Percentiles rank a stretch among this genome's conserved stretches.
Evolutionary conservation across 371 early-diverging fungal genomes (phyloP).

Genomic region (Mucor indicus): DNA sequence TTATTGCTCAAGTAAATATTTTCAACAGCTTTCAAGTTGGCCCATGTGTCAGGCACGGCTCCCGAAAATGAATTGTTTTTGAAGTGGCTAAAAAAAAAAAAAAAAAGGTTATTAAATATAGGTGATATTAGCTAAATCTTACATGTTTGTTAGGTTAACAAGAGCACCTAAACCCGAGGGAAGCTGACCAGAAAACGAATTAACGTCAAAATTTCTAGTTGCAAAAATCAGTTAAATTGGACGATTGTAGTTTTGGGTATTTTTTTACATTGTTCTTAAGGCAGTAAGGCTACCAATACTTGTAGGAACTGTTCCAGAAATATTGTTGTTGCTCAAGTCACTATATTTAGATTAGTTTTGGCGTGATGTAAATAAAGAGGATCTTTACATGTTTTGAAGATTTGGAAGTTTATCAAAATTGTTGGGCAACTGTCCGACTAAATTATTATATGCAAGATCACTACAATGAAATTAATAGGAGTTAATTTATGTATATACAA

Average conservation of each 20-base stretch:
- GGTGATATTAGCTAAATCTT: conserved; percentile 2
- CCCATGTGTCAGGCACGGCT: conserved; percentile 37
- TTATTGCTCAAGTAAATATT: conserved; percentile 41
- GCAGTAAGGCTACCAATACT: conserved; percentile 25
- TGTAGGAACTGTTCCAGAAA: conserved; percentile 43
- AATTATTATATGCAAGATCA: conserved; percentile 42
- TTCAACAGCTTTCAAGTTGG: conserved; percentile 8
- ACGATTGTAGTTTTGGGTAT: not conserved
- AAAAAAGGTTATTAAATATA: no score
- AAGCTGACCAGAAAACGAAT: conserved; percentile 27
- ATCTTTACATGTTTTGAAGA: conserved; percentile 39
- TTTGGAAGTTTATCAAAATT: conserved; percentile 36
- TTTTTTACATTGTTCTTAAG: conserved; percentile 24
- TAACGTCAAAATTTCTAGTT: conserved; percentile 39
- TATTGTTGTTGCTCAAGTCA: conserved; percentile 49
- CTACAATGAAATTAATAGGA: conserved; percentile 16
- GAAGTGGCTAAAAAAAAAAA: conserved; percentile 31
- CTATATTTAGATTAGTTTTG: no score
- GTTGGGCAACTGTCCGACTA: conserved; percentile 47
- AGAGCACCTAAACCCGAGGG: conserved; percentile 22
- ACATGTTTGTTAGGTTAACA: conserved; percentile 31
- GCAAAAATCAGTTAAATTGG: not conserved
- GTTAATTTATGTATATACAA: conserved; percentile 3
- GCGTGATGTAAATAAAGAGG: conserved; percentile 1
- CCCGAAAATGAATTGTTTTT: conserved; percentile 44